Base-by-base conservation (phyloP, 2,329 filamentous ascomycete species). In the Chaetomium globosum region DNA sequence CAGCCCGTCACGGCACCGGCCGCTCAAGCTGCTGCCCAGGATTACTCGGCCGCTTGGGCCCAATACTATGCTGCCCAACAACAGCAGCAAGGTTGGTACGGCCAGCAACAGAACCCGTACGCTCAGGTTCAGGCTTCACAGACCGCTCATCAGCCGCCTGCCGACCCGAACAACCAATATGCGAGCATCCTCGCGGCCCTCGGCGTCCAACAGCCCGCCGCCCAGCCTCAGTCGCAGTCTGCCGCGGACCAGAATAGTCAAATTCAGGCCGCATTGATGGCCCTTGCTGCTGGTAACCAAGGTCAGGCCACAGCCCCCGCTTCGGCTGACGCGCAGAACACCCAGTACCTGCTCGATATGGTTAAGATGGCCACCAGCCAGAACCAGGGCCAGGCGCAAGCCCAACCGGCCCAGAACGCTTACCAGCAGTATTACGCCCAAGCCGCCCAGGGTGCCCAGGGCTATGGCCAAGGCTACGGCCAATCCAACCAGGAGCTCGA, bases 1-100 rank as follows among this genome's bases (percentile, higher is more conserved):
- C 65, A 67, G 28, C 43, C 63, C 12, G 28, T 62, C 49, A 31
- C 61, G 8, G 60, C 54, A 1, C 58, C 61, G 21, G 21, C n/a
- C 21, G 55, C 71, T 21, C 68, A 75, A 31, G 64, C 70, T 51
- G 67, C 72, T 31, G 54, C 68, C 4, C 65, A 69, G n/a, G 74
- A 76, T 46, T 70, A 78, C 31, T 69, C 73, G 39, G 68, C 73
- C 19, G 72, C 78, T 10, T 79, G 78, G 77, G 75, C 76, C 1
- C 75, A 77, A 4, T 80, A 79, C 57, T 80, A 78, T 66, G 76
- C 78, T 3, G 78, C 81, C 67, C 66, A 74, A 30, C 74, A 68
- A 23, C 74, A 74, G 52, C 68, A 72, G 36, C 66, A 69, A 19
- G 68, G 69, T 8, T 72, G 73, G 65, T 73, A 70, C 36, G 68